phyloP scores from a whole-genome alignment of 805 yeast species.

The Myxozyma mucilagina region DNA sequence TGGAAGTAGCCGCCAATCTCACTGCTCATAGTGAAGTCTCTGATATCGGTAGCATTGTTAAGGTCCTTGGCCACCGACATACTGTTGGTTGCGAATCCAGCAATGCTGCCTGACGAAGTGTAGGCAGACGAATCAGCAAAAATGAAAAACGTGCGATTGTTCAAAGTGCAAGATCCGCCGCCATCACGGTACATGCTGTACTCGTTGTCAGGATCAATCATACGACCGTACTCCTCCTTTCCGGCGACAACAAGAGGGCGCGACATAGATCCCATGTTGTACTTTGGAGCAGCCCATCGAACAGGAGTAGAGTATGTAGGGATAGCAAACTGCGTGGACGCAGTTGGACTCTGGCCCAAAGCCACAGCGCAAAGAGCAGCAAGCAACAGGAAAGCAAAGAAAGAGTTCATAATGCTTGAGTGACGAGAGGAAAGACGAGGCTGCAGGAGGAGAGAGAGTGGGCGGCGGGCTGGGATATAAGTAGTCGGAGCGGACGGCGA shows the following conservation, averaged over 20 bases:
- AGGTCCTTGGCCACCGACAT: slow-evolving; percentile 7
- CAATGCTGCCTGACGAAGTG: slow-evolving; percentile 4
- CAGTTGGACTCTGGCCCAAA: not conserved
- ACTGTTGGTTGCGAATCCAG: slow-evolving; percentile 10
- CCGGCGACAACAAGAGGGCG: slow-evolving; percentile 5
- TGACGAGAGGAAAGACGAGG: not conserved
- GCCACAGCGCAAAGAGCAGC: not conserved
- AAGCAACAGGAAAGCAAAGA: not conserved
- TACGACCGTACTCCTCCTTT: slow-evolving; percentile 4
- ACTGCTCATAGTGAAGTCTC: slow-evolving; percentile 10
- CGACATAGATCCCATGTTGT: slow-evolving; percentile 8
- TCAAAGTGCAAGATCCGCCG: slow-evolving; percentile 26
- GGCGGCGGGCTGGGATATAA: no score
- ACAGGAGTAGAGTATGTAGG: slow-evolving; percentile 7
- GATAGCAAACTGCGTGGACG: slow-evolving; percentile 9
- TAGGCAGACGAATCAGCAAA: slow-evolving; percentile 23
- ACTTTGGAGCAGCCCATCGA: not conserved
- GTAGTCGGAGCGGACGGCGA: no score
- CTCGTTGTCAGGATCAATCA: slow-evolving; percentile 15
- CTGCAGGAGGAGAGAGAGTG: not conserved
- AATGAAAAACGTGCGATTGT: slow-evolving; percentile 24
- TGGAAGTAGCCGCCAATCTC: slow-evolving; percentile 11
- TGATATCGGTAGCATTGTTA: not conserved
- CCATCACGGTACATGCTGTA: slow-evolving; percentile 27
- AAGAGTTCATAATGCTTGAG: not conserved